phyloP scores from a whole-genome alignment of 1,284 basidiomycete genomes.

The Porodaedalea pini region DNA sequence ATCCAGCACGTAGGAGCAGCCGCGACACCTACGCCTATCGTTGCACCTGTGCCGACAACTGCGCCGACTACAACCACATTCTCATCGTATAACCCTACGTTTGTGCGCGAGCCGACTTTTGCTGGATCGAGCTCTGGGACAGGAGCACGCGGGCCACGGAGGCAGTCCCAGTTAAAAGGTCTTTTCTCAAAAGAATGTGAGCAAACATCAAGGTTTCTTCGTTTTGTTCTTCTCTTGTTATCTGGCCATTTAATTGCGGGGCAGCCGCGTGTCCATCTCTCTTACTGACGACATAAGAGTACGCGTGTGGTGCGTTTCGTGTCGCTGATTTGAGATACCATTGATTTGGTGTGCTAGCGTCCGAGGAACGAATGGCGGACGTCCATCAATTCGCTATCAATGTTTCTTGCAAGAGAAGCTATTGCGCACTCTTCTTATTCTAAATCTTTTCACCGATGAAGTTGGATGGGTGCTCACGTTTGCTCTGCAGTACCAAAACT shows the following conservation, averaged over 20 bases:
- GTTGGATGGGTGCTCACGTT: not conserved
- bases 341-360: slow-evolving; percentile 8
- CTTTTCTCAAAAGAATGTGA: slow-evolving; percentile 22
- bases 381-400: not conserved
- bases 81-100: slow-evolving; percentile 13
- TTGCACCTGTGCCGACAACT: not conserved
- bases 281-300: not conserved
- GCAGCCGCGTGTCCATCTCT: not conserved
- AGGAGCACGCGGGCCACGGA: slow-evolving; percentile 16
- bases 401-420: not conserved
- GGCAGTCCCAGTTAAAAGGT: slow-evolving; percentile 20
- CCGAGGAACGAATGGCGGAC: not conserved
- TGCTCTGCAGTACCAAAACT: slow-evolving; percentile 70
- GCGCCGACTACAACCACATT: slow-evolving; percentile 15
- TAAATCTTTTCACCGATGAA: too few species aligned
- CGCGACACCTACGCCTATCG: not conserved
- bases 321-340: not conserved
- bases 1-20: slow-evolving; percentile 5
- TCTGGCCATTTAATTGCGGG: not conserved
- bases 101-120: slow-evolving; percentile 1
- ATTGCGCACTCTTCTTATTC: too few species aligned
- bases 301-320: not conserved
- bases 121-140: slow-evolving; percentile 8
- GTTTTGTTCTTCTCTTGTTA: not conserved
- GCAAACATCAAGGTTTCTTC: not conserved